Percentiles rank a stretch among this genome's conserved stretches.
phyloP scores from a whole-genome alignment of 441 rosid species.

The Gossypium schwendimanii region DNA sequence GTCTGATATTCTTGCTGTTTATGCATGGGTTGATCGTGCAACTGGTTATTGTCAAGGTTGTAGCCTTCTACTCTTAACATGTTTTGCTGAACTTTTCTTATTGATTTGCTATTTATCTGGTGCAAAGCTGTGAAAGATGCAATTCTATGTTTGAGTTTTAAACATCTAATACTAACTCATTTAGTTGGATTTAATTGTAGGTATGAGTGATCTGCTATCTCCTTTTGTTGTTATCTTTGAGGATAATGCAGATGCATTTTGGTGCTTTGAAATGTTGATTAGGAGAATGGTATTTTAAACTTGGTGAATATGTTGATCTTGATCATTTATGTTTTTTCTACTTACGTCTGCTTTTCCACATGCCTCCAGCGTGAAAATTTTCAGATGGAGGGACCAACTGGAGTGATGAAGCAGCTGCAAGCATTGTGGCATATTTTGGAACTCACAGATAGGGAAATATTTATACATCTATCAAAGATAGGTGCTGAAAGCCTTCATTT shows the following conservation, averaged over 20 bases:
- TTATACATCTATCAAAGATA: constrained; percentile 60
- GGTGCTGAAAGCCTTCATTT: constrained; percentile 97
- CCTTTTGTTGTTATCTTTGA: constrained; percentile 89
- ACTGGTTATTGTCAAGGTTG: constrained; percentile 97
- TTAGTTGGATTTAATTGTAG: constrained; percentile 37
- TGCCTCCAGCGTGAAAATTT: constrained; percentile 74
- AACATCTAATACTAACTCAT: constrained; percentile 9
- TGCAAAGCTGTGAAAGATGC: neutral
- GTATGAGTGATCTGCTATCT: constrained; percentile 95
- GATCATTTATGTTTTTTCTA: constrained; percentile 17
- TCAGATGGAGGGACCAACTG: constrained; percentile 87
- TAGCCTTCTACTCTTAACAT: constrained; percentile 10
- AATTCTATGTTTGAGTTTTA: constrained; percentile 3
- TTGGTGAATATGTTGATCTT: constrained; percentile 14
- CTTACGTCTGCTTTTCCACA: constrained; percentile 18
- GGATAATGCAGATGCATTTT: constrained; percentile 92
- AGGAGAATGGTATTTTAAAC: constrained; percentile 66
- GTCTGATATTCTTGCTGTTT: constrained; percentile 96
- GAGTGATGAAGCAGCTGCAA: constrained; percentile 86
- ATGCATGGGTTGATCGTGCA: constrained; percentile 95
- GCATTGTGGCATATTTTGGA: constrained; percentile 84
- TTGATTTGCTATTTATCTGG: constrained; percentile 4
- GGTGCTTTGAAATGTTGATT: constrained; percentile 99
- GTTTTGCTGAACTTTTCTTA: neutral
- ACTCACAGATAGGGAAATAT: constrained; percentile 76